A percentile compares a stretch with the other conserved stretches of the same genome.
phyloP scores from a whole-genome alignment of 2,329 filamentous ascomycete genomes.

The Penicillium hordei region DNA sequence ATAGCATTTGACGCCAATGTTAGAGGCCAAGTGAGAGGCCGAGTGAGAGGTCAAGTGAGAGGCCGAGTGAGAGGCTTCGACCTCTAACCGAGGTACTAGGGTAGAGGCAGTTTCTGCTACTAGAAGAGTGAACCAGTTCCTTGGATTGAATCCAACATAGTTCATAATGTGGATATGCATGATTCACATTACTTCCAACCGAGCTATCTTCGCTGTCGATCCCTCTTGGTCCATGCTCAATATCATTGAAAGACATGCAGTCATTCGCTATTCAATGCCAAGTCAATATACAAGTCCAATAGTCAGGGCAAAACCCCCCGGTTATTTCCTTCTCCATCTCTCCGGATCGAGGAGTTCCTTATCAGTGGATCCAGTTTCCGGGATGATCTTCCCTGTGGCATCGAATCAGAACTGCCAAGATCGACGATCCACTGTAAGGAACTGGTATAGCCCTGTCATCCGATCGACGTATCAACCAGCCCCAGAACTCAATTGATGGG shows the following conservation, averaged over 20 bases:
- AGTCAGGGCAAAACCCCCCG: slow-evolving; percentile 2
- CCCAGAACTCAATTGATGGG: slow-evolving; percentile 1
- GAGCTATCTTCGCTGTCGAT: slow-evolving; percentile 18
- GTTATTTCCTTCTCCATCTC: slow-evolving; percentile 1
- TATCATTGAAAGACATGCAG: neutral
- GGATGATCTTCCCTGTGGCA: slow-evolving; percentile 9
- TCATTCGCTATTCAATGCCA: neutral
- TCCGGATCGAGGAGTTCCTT: slow-evolving; percentile 12
- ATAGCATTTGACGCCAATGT: slow-evolving; percentile 7
- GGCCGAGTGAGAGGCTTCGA: neutral
- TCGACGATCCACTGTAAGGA: slow-evolving; percentile 14
- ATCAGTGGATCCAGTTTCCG: slow-evolving; percentile 17
- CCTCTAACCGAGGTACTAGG: neutral
- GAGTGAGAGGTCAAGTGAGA: too few species aligned
- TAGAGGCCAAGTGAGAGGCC: neutral
- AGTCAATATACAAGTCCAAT: slow-evolving; percentile 4
- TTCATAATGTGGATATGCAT: neutral
- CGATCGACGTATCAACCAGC: neutral
- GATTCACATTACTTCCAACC: slow-evolving; percentile 10
- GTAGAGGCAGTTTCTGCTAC: neutral
- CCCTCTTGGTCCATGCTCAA: slow-evolving; percentile 9
- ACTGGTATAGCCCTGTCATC: neutral
- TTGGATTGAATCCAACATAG: neutral
- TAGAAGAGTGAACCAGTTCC: neutral
- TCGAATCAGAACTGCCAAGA: slow-evolving; percentile 10